Evolutionary conservation across 345 rosid genomes (phyloP).

Genomic region (Gynandropsis gynandra): DNA sequence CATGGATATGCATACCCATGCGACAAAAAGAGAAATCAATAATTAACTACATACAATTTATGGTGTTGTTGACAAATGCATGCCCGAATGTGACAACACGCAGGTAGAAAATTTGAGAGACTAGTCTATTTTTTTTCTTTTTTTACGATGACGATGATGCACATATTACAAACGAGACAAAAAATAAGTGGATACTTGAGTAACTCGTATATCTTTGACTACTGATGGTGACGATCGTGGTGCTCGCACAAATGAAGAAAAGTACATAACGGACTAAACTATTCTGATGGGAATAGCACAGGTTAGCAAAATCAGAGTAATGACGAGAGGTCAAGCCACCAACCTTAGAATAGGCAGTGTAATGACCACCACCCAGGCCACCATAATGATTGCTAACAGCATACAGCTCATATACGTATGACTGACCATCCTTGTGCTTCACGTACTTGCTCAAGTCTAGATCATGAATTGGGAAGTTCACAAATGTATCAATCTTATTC

Average conservation of each 20-base stretch:
- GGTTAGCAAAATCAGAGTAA: not conserved
- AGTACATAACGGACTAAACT: not conserved
- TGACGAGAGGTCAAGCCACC: not conserved
- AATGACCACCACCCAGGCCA: constrained; percentile 89
- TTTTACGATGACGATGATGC: too few species aligned
- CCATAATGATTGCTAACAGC: constrained; percentile 97
- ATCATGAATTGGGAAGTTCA: constrained; percentile 72
- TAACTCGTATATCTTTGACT: too few species aligned
- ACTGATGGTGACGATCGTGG: too few species aligned
- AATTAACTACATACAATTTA: not conserved
- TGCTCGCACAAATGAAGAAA: too few species aligned
- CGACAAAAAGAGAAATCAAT: not conserved
- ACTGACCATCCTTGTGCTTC: constrained; percentile 47
- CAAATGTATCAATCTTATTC: constrained; percentile 76
- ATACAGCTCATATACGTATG: constrained; percentile 59
- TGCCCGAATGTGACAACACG: too few species aligned
- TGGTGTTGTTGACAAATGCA: too few species aligned
- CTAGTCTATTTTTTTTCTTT: too few species aligned
- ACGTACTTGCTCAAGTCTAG: constrained; percentile 78
- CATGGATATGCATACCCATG: not conserved
- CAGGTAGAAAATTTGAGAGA: too few species aligned
- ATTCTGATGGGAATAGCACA: not conserved
- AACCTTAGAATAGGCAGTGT: constrained; percentile 94
- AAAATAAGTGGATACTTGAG: too few species aligned
- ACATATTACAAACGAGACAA: too few species aligned